Conservation (phyloP, 306 rosid species). For the Begonia loranthoides region DNA sequence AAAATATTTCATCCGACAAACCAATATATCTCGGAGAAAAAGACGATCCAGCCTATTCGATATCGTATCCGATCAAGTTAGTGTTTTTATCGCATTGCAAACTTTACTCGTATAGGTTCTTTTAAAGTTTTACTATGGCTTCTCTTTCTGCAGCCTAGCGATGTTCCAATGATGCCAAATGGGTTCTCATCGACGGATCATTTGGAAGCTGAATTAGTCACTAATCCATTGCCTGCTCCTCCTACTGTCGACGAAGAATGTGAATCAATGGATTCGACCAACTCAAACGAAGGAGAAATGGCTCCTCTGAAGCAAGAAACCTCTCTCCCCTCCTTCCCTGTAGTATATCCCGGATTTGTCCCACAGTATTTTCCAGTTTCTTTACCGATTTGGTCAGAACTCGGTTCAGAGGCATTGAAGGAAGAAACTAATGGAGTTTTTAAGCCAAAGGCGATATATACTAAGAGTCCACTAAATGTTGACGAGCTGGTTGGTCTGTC, state of each 20-base stretch:
- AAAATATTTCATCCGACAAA: slow-evolving; percentile 90
- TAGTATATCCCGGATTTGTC: slow-evolving; percentile 58
- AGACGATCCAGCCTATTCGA: slow-evolving; percentile 97
- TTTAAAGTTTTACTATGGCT: no score
- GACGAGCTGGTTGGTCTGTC: slow-evolving; percentile 96
- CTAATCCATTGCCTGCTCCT: slow-evolving; percentile 55
- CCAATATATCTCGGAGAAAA: slow-evolving; percentile 80
- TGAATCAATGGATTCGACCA: slow-evolving; percentile 87
- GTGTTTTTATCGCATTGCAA: slow-evolving; percentile 9
- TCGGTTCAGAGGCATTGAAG: slow-evolving; percentile 31
- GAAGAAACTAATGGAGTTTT: slow-evolving; percentile 66
- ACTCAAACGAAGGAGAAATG: slow-evolving; percentile 81
- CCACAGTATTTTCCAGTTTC: slow-evolving; percentile 66
- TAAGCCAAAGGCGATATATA: slow-evolving; percentile 89
- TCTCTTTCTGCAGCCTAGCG: slow-evolving; percentile 45
- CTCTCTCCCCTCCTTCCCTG: slow-evolving; percentile 39
- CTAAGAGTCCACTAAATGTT: slow-evolving; percentile 74
- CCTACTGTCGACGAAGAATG: slow-evolving; percentile 80
- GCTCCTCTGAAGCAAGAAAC: slow-evolving; percentile 32
- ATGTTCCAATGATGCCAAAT: slow-evolving; percentile 41
- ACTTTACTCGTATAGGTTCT: no score
- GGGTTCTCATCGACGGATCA: slow-evolving; percentile 49
- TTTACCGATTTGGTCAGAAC: slow-evolving; percentile 67
- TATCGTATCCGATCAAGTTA: slow-evolving; percentile 82
- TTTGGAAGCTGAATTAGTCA: slow-evolving; percentile 37